Evolutionary conservation across 768 basidiomycete species (phyloP), one percentile per base, ranked within the genome.

Genomic region (Cystofilobasidium ferigula): DNA sequence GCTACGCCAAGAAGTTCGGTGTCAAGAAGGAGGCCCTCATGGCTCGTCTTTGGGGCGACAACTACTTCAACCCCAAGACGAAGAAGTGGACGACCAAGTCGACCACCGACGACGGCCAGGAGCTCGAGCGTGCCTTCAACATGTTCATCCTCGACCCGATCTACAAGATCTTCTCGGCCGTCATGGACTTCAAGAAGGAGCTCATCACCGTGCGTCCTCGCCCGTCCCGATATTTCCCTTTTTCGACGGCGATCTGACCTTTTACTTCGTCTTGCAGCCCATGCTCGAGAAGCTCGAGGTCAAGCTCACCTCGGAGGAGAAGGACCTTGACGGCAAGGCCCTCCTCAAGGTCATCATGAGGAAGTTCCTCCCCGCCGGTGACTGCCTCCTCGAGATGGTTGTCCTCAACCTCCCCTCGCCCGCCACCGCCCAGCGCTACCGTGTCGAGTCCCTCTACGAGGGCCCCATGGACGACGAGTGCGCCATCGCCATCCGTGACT

Each of bases 381-480:
- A 99, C 79, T 87, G 93, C 54, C 86, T 99, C 72, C 77, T 99
- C 80, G 95, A 98, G 83, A 99, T 99, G 95, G 97, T 97, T 78
- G 92, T 97, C 82, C 89, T 99, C 79, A 90, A 97, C 81, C 85
- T 99, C 70, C 94, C 95, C 53, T 99, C 95, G 28, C 94, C 93
- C 64, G 85, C 85, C 64, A 98, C 94, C 69, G 95, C 95, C 69
- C 95, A 99, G 79, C 84, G 87, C 62, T 98, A 98, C 80, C 93
- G 95, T 83, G 93, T 95, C 64, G 92, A 98, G 82, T 98, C 95
- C 71, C 86, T 99, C 69, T 98, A 99, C 78, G 95, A 99, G 77
- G 95, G 95, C 76, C 95, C 95, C 73, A 91, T 97, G 91, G 95
- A 99, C 79, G 95, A 99, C 75, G 95, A 99, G 79, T 95, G 90